phyloP scores from a whole-genome alignment of 768 basidiomycete species.

The Tylopilus sp. region DNA sequence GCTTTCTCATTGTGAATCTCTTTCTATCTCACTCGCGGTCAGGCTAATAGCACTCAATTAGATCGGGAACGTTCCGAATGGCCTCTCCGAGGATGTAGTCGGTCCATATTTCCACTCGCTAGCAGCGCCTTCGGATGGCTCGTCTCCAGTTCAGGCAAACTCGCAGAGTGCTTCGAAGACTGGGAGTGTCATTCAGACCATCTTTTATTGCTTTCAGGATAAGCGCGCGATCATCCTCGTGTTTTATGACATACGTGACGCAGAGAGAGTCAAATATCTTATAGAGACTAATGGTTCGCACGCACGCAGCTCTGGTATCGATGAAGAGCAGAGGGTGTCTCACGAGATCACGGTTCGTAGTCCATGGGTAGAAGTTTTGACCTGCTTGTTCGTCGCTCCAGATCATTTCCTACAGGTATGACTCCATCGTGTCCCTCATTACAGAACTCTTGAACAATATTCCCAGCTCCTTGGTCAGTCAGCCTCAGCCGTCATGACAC shows the following conservation, averaged over 20 bases:
- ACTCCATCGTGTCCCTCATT: slow-evolving; percentile 3
- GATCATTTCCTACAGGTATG: slow-evolving; percentile 46
- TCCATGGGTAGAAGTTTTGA: slow-evolving; percentile 28
- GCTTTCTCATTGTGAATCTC: slow-evolving; percentile 32
- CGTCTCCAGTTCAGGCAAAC: slow-evolving; percentile 3
- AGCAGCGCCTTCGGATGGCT: slow-evolving; percentile 15
- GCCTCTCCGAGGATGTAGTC: slow-evolving; percentile 30
- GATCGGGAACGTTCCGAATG: slow-evolving; percentile 40
- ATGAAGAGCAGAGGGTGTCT: slow-evolving; percentile 6
- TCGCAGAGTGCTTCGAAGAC: slow-evolving; percentile 11
- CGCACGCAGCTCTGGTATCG: neutral
- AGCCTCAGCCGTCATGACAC: slow-evolving; percentile 45
- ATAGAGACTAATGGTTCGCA: slow-evolving; percentile 29
- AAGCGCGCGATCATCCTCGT: slow-evolving; percentile 54
- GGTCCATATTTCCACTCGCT: slow-evolving; percentile 30
- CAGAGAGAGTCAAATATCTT: slow-evolving; percentile 43
- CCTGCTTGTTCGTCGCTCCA: slow-evolving; percentile 44
- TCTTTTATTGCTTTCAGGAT: slow-evolving; percentile 50
- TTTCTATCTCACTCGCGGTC: neutral
- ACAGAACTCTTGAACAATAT: slow-evolving; percentile 4
- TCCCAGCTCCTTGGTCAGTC: slow-evolving; percentile 49
- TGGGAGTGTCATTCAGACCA: slow-evolving; percentile 46
- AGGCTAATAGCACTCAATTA: slow-evolving; percentile 21
- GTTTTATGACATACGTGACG: slow-evolving; percentile 59
- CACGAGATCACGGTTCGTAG: neutral